Percentiles rank a stretch among this genome's conserved stretches.
Evolutionary conservation across 2,329 filamentous ascomycete genomes (phyloP).

Genomic region (Eutypa lata): DNA sequence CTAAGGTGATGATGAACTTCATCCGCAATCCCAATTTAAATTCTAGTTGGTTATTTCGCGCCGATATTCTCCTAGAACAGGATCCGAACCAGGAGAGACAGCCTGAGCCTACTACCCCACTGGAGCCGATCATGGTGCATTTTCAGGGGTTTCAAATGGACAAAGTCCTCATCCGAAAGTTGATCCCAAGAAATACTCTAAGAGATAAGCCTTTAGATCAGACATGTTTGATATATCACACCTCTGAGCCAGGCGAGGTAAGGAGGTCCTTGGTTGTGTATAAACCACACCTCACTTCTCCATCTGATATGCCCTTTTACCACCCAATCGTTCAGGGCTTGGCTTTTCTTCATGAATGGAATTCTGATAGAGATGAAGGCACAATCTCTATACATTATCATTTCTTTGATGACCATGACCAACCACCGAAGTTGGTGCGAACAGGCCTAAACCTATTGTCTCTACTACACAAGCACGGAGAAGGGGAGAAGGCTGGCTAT

Average conservation of each 20-base stretch:
- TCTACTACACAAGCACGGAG: slow-evolving; percentile 70
- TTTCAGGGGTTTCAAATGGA: slow-evolving; percentile 47
- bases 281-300: slow-evolving; percentile 64
- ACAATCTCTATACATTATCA: slow-evolving; percentile 59
- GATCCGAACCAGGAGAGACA: slow-evolving; percentile 30
- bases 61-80: slow-evolving; percentile 65
- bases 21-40: slow-evolving; percentile 79
- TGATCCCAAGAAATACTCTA: slow-evolving; percentile 79
- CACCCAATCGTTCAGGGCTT: slow-evolving; percentile 75
- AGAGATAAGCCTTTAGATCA: slow-evolving; percentile 75
- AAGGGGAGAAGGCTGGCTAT: slow-evolving; percentile 63
- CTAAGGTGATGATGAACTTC: slow-evolving; percentile 68
- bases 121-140: slow-evolving; percentile 35
- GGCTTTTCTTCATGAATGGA: slow-evolving; percentile 72
- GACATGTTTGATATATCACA: slow-evolving; percentile 71
- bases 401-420: slow-evolving; percentile 40
- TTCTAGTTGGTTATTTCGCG: slow-evolving; percentile 73
- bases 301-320: slow-evolving; percentile 76
- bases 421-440: slow-evolving; percentile 52
- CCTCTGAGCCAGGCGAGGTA: slow-evolving; percentile 25
- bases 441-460: slow-evolving; percentile 68
- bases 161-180: slow-evolving; percentile 67
- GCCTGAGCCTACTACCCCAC: slow-evolving; percentile 22
- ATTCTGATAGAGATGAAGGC: slow-evolving; percentile 38
- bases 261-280: slow-evolving; percentile 66